Percentiles rank a stretch among this genome's conserved stretches.
Conservation (phyloP, 2,329 filamentous ascomycete species). For the Sporothrix dimorphospora region DNA sequence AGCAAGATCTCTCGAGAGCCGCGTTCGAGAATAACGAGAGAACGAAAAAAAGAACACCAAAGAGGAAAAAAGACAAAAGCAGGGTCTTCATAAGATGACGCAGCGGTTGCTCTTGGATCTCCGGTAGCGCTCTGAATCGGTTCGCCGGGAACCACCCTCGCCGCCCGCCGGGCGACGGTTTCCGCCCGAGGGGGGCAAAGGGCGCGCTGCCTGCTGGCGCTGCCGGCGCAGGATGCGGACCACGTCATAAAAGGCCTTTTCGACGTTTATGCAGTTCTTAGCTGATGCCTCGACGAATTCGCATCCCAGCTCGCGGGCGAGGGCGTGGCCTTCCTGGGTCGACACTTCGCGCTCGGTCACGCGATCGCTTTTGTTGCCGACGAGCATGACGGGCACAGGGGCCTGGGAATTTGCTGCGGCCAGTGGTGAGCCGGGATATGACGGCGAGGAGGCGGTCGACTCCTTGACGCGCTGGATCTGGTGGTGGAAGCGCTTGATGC, state of each 20-base stretch:
- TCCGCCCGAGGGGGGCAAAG: slow-evolving; percentile 31
- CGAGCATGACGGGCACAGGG: slow-evolving; percentile 93
- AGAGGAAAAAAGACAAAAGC: neutral
- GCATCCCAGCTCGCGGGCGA: slow-evolving; percentile 90
- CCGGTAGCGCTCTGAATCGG: slow-evolving; percentile 34
- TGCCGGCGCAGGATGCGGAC: slow-evolving; percentile 80
- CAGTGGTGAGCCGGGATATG: slow-evolving; percentile 75
- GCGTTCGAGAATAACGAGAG: neutral
- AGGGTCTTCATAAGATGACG: slow-evolving; percentile 34
- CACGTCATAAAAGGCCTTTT: slow-evolving; percentile 98
- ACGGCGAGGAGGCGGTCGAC: slow-evolving; percentile 75
- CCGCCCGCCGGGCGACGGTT: slow-evolving; percentile 32
- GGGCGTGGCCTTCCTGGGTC: slow-evolving; percentile 89
- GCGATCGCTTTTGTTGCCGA: slow-evolving; percentile 97
- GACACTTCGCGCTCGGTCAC: slow-evolving; percentile 96
- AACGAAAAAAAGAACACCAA: neutral
- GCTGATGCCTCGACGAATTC: slow-evolving; percentile 97
- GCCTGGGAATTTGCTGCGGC: slow-evolving; percentile 61
- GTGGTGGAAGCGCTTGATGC: slow-evolving; percentile 93
- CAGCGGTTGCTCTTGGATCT: slow-evolving; percentile 33
- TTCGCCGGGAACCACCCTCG: slow-evolving; percentile 30
- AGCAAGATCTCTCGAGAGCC: slow-evolving; percentile 1
- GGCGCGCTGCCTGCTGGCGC: slow-evolving; percentile 38
- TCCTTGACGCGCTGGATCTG: slow-evolving; percentile 98
- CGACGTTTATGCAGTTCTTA: slow-evolving; percentile 97